Evolutionary conservation across 106 monocot species (phyloP), one percentile per base, ranked within the genome.

Genomic region (Acorus gramineus): DNA sequence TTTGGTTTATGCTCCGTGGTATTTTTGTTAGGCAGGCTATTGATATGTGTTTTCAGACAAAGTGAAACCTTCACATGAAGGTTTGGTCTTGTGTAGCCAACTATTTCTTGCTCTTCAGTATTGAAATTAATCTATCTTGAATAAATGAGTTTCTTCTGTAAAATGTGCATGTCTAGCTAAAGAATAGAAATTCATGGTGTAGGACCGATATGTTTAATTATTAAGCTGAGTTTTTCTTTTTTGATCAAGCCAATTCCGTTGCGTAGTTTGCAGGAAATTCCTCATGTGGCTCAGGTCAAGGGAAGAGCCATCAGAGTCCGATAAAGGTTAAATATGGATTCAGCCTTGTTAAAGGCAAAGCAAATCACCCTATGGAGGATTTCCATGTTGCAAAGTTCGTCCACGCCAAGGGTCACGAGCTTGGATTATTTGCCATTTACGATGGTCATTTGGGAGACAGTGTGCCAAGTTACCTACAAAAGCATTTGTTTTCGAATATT

Each of bases 361-460:
- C 89, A 28, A 81, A 77, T 56, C 93, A 93, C 82, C 86, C 86
- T 42, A 93, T 93, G 73, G 93, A 93, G 69, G 93, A 93, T 69
- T 93, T 75, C 55, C 86, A 89, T 60, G 79, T 89, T 11, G 83
- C 86, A 44, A 83, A 86, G 55, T 86, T 89, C 62, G 47, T 70
- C 6, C 60, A 71, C 4, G 56, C 50, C 6, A 83, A 76, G 48
- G 89, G 80, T 4, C 78, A 81, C 7, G 75, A 86, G 42, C 77
- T 93, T 65, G 93, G 81, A 54, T 55, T 93, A 46, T 93, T 93
- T 73, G 93, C 84, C 28, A 80, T 93, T 14, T 93, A 75, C 60
- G 93, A 93, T 63, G 89, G 93, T 14, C 93, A 93, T 74, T 75
- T 82, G 52, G 93, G 93, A 55, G 81, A 89, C 53, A 68, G 57